Evolutionary conservation across 495 filamentous ascomycete genomes (phyloP).

Genomic region (Penicillium atrosanguineum): DNA sequence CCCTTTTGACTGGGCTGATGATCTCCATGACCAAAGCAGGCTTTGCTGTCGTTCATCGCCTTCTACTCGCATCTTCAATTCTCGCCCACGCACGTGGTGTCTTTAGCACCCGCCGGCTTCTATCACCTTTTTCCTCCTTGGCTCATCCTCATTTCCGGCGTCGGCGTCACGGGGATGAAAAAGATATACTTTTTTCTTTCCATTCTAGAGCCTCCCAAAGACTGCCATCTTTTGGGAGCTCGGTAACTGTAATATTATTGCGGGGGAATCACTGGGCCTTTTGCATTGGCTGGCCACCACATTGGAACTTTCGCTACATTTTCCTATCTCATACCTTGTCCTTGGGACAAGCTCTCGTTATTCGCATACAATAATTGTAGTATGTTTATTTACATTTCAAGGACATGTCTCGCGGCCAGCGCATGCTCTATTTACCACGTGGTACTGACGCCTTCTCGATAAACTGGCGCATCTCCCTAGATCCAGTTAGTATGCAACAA

Average conservation of each 20-base stretch:
- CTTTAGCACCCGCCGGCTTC: background rate
- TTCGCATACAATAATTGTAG: too few species aligned
- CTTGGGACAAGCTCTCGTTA: slow-evolving; percentile 16
- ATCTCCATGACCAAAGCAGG: slow-evolving; percentile 48
- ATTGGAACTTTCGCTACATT: slow-evolving; percentile 17
- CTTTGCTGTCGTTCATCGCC: slow-evolving; percentile 43
- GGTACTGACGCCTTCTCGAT: too few species aligned
- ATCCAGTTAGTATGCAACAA: too few species aligned
- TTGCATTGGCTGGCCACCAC: slow-evolving; percentile 13
- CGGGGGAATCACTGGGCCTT: background rate
- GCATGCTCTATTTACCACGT: too few species aligned
- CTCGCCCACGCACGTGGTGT: background rate
- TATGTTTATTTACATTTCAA: too few species aligned
- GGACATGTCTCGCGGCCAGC: too few species aligned
- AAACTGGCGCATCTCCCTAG: too few species aligned
- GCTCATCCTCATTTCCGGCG: slow-evolving; percentile 15
- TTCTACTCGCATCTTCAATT: slow-evolving; percentile 10
- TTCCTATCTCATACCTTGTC: slow-evolving; percentile 11
- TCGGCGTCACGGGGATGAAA: slow-evolving; percentile 8
- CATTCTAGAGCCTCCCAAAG: slow-evolving; percentile 2
- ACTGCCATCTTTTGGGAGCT: slow-evolving; percentile 5
- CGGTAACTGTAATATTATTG: slow-evolving; percentile 34
- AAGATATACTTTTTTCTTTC: background rate
- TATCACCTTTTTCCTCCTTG: slow-evolving; percentile 2
- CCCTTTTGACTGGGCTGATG: slow-evolving; percentile 29